Percentiles rank a stretch among this genome's conserved stretches.
phyloP scores from a whole-genome alignment of 768 basidiomycete genomes.

The Pulveroboletus sp. region DNA sequence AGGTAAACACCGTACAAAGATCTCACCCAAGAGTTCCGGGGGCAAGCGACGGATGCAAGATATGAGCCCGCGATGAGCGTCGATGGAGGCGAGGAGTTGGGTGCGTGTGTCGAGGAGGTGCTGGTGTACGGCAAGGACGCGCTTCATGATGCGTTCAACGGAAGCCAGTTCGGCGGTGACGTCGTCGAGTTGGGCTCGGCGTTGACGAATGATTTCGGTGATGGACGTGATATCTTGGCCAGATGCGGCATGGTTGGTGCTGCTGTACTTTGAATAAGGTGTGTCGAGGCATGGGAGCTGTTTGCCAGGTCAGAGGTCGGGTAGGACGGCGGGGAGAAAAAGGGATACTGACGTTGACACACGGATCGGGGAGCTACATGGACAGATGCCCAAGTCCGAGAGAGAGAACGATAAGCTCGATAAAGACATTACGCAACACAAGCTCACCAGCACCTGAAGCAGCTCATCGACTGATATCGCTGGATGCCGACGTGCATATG shows the following conservation, averaged over 20 bases:
- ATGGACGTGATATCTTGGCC: conserved; percentile 11
- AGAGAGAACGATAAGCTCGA: not conserved
- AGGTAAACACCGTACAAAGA: conserved; percentile 41
- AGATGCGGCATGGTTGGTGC: conserved; percentile 14
- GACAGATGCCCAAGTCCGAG: not conserved
- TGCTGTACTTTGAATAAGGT: conserved; percentile 12
- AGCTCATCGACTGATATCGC: conserved; percentile 13
- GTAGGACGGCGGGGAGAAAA: not conserved
- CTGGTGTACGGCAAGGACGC: conserved; percentile 4
- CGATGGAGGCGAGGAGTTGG: conserved; percentile 16
- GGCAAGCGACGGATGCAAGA: conserved; percentile 38
- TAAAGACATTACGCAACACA: not conserved
- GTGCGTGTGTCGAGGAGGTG: conserved; percentile 11
- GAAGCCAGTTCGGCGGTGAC: conserved; percentile 9
- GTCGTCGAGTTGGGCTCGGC: conserved; percentile 13
- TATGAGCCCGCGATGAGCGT: conserved; percentile 19
- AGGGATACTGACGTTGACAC: conserved; percentile 8
- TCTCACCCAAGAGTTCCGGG: conserved; percentile 44
- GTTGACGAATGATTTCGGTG: conserved; percentile 12
- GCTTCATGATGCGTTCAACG: conserved; percentile 13
- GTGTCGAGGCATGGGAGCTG: conserved; percentile 19
- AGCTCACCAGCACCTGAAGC: conserved; percentile 9
- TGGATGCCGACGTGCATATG: conserved; percentile 4
- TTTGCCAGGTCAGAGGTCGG: not conserved
- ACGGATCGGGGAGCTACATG: conserved; percentile 14